Evolutionary conservation across 1,284 basidiomycete species (phyloP), one percentile per base, ranked within the genome.

Genomic region (Marasmius tenuissimus): DNA sequence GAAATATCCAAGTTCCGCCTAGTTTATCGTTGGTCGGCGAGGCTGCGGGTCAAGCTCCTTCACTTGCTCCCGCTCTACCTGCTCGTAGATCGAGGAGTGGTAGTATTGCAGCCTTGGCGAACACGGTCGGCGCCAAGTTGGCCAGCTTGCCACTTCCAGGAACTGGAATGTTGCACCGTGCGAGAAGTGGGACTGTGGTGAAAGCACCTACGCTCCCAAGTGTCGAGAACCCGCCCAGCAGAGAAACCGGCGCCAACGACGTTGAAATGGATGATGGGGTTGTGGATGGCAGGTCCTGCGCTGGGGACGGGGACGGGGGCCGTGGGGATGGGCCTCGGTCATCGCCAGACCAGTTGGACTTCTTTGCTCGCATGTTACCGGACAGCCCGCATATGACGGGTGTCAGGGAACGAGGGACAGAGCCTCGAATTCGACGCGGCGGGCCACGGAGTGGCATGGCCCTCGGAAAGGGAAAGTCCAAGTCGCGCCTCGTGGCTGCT

Each of bases 21-120:
- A 27, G 5, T 9, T 34, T 49, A n/a, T 33, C 51, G 14, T 40
- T 40, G 11, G 52, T 55, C 12, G 52, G 51, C n/a, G 56, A 61
- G 42, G 50, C 33, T 45, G 53, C 20, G 4, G 47, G 14, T 9
- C 34, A 42, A 35, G 16, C 18, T n/a, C 11, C 18, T 11, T 12
- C 14, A n/a, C 27, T 40, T 16, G 45, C 18, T 27, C 10, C 34
- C 9, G 70, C 66, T 56, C 69, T 68, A 11, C 60, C 64, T 37
- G 58, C 61, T 34, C 57, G 63, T 38, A 57, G 52, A 61, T 50
- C 14, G 33, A 53, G 59, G 33, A 63, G 59, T 33, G 62, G 59
- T 9, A 61, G 62, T 55, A 45, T 63, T 22, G 47, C 47, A 10
- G 50, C 59, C 12, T 45, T 63, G 6, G 62, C 51, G 18, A 58